Conservation (phyloP, 495 filamentous ascomycete species). For the Paragyromitra xinjiangensis region DNA sequence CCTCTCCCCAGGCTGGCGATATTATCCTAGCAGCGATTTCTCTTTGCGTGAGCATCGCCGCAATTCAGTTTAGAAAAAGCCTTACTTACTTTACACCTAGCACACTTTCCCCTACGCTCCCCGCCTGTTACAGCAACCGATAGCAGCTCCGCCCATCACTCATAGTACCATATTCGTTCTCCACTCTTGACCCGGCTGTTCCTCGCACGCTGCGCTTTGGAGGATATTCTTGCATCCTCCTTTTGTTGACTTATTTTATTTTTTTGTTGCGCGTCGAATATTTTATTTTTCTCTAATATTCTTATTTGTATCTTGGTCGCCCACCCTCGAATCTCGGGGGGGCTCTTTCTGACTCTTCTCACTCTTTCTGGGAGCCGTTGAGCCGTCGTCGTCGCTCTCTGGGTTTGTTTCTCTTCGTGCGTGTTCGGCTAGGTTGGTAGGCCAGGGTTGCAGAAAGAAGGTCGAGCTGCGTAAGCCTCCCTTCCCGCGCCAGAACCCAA, state of each 20-base stretch:
- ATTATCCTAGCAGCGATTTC: constrained; percentile 27
- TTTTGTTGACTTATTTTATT: constrained; percentile 38
- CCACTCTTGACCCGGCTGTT: constrained; percentile 20
- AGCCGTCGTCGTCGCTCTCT: constrained; percentile 30
- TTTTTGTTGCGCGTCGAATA: neutral
- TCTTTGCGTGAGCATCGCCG: constrained; percentile 47
- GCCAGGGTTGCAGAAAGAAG: constrained; percentile 46
- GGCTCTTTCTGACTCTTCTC: constrained; percentile 13
- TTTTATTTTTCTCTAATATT: neutral
- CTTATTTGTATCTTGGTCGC: constrained; percentile 16
- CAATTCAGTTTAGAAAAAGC: constrained; percentile 45
- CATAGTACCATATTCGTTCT: constrained; percentile 23
- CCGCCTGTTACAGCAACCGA: constrained; percentile 25
- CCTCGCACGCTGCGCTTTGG: constrained; percentile 15
- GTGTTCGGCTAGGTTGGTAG: constrained; percentile 47
- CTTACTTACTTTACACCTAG: constrained; percentile 17
- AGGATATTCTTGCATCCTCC: neutral
- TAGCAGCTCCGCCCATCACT: constrained; percentile 44
- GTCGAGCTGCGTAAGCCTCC: constrained; percentile 53
- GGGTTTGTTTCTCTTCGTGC: constrained; percentile 45
- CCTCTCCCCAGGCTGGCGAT: constrained; percentile 17
- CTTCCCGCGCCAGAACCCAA: constrained; percentile 45
- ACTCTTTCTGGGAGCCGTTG: constrained; percentile 25
- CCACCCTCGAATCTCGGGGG: neutral
- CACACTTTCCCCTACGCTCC: neutral